Percentiles rank a stretch among this genome's conserved stretches.
phyloP scores from a whole-genome alignment of 1,139 yeast genomes.

The Scheffersomyces insectosa region DNA sequence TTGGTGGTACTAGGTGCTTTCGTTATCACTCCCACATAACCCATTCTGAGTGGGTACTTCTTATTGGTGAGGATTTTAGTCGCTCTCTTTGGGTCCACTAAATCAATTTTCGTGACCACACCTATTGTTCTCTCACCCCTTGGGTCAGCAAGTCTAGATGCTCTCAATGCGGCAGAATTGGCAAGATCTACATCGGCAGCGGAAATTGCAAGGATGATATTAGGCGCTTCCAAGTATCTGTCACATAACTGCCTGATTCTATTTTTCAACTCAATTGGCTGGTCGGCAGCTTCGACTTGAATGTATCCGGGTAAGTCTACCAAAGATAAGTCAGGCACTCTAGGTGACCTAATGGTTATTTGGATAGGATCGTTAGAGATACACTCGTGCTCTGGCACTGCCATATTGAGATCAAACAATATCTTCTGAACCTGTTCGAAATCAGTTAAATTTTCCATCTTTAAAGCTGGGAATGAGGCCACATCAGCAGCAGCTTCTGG shows the following conservation, averaged over 20 bases:
- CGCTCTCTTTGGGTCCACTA: constrained; percentile 78
- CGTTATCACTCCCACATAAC: constrained; percentile 96
- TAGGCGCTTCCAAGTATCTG: constrained; percentile 84
- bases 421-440: constrained; percentile 86
- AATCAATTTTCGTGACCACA: constrained; percentile 88
- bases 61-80: constrained; percentile 67
- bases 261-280: constrained; percentile 78
- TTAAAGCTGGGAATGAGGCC: constrained; percentile 92
- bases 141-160: constrained; percentile 92
- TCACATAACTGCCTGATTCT: constrained; percentile 81
- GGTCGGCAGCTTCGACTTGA: constrained; percentile 95
- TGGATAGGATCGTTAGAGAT: constrained; percentile 91
- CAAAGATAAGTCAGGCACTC: constrained; percentile 89
- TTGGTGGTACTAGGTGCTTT: constrained; percentile 55
- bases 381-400: constrained; percentile 84
- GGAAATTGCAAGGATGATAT: constrained; percentile 90
- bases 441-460: constrained; percentile 78
- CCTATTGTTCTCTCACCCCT: constrained; percentile 95
- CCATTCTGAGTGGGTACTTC: constrained; percentile 90
- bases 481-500: constrained; percentile 80
- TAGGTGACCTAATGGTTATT: constrained; percentile 84
- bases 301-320: constrained; percentile 98
- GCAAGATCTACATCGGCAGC: constrained; percentile 99
- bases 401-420: constrained; percentile 82
- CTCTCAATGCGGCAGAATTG: constrained; percentile 89